Evolutionary conservation across 1,284 basidiomycete genomes (phyloP), one percentile per base, ranked within the genome.

Genomic region (Ceratobasidium papillatum): DNA sequence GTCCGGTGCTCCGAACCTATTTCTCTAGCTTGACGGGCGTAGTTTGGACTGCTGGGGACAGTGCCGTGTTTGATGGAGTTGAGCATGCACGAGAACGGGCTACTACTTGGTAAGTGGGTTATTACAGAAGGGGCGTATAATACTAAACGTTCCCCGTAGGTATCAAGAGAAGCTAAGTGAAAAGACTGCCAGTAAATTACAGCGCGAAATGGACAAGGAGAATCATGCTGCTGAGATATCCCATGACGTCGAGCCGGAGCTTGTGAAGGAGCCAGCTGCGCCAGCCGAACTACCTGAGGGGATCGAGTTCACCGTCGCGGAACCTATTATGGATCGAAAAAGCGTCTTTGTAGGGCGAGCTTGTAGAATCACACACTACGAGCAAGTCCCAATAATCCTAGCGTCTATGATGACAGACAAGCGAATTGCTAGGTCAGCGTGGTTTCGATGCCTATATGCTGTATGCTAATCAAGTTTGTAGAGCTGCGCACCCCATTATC

Each of bases 61-160:
- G 94, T 14, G 94, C 93, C 79, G 92, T 96, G 17, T 97, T 96
- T 80, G 95, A 97, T 78, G 94, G 95, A 11, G 83, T 96, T 11
- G 91, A 94, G 79, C 90, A 87, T 80, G 89, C 92, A n/a, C 83
- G 92, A 56, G 89, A 92, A 65, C 84, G 86, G 32, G 91, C 89
- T 74, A 84, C 69, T 5, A 25, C 38, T 25, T 72, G 69, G 69
- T 72, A 32, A 36, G 66, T 12, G 12, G 25, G 25, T n/a, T 25
- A 3, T 22, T 27, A 32, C 27, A 8, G 22, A 25, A 38, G 64
- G n/a, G 27, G 22, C 17, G 3, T 61, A n/a, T 3, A n/a, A 49
- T n/a, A 41, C 14, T 41, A 41, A 47, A 22, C 63, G 43, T 19
- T 85, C 45, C 80, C 81, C 56, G n/a, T n/a, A 96, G 94, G 94